Evolutionary conservation across 306 rosid species (phyloP).

Genomic region (Fragaria iinumae): DNA sequence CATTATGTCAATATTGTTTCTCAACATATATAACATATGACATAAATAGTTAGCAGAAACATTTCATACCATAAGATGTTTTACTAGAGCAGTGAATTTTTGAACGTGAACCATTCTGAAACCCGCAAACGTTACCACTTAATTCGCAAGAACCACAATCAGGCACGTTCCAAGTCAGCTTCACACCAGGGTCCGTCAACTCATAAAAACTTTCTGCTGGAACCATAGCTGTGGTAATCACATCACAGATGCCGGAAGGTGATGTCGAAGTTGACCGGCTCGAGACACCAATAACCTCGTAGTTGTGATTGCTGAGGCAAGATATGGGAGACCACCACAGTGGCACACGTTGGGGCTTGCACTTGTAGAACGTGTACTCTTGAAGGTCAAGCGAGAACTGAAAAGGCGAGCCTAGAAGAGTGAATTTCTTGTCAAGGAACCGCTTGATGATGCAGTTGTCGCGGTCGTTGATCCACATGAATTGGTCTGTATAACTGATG

Average conservation of each 20-base stretch:
- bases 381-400: background rate
- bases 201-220: constrained; percentile 12
- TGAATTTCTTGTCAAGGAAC: background rate
- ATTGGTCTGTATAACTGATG: constrained; percentile 3
- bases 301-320: background rate
- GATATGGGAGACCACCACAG: too few species aligned
- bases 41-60: background rate
- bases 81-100: constrained; percentile 14
- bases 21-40: background rate
- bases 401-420: background rate
- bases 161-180: constrained; percentile 45
- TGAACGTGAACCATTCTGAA: background rate
- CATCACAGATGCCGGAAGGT: constrained; percentile 21
- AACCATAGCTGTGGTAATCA: constrained; percentile 25
- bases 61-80: background rate
- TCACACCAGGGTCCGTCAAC: constrained; percentile 13
- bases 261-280: background rate
- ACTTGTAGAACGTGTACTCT: constrained; percentile 38
- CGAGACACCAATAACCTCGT: background rate
- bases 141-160: constrained; percentile 28
- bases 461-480: constrained; percentile 12
- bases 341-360: constrained; percentile 13
- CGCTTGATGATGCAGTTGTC: constrained; percentile 7
- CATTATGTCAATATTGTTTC: too few species aligned
- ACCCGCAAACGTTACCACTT: constrained; percentile 34